phyloP scores from a whole-genome alignment of 177 flowering plant species.

The Tripterygium wilfordii region DNA sequence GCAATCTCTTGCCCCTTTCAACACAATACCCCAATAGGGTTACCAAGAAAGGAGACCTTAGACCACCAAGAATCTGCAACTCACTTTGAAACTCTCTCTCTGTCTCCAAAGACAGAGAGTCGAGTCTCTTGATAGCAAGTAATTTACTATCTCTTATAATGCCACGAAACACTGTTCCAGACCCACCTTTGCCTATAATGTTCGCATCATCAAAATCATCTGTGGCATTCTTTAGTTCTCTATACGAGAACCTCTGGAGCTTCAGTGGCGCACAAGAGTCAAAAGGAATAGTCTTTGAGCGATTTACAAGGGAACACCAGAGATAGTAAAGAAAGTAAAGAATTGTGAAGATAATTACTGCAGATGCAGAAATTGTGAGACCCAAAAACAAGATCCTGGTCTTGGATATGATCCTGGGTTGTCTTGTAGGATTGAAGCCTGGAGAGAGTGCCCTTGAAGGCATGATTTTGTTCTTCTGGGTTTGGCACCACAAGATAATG shows the following conservation, averaged over 20 bases:
- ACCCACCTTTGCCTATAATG: slow-evolving; percentile 79
- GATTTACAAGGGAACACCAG: slow-evolving; percentile 40
- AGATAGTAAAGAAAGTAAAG: slow-evolving; percentile 55
- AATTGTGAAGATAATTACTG: slow-evolving; percentile 43
- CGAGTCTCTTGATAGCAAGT: slow-evolving; percentile 73
- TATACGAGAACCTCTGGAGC: slow-evolving; percentile 66
- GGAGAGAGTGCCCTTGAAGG: neutral
- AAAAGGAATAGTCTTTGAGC: slow-evolving; percentile 66
- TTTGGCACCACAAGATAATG: slow-evolving; percentile 6
- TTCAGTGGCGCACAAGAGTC: slow-evolving; percentile 45
- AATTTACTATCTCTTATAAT: slow-evolving; percentile 64
- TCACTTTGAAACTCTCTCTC: slow-evolving; percentile 91
- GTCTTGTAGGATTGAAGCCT: slow-evolving; percentile 60
- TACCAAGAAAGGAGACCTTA: slow-evolving; percentile 67
- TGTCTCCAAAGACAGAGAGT: slow-evolving; percentile 35
- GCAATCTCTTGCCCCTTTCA: slow-evolving; percentile 41
- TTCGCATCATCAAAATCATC: slow-evolving; percentile 46
- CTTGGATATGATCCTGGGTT: slow-evolving; percentile 16
- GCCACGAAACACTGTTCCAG: slow-evolving; percentile 77
- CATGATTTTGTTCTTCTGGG: slow-evolving; percentile 1
- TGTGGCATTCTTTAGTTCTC: slow-evolving; percentile 73
- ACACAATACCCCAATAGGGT: slow-evolving; percentile 76
- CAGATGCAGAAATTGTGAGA: slow-evolving; percentile 48
- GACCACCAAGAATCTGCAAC: slow-evolving; percentile 70
- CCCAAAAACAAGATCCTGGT: slow-evolving; percentile 46